These are phyloP conservation scores for Neospora caninum DNA, from an alignment of 169 alveolate genomes.

Conservation along the genomic window DNA sequence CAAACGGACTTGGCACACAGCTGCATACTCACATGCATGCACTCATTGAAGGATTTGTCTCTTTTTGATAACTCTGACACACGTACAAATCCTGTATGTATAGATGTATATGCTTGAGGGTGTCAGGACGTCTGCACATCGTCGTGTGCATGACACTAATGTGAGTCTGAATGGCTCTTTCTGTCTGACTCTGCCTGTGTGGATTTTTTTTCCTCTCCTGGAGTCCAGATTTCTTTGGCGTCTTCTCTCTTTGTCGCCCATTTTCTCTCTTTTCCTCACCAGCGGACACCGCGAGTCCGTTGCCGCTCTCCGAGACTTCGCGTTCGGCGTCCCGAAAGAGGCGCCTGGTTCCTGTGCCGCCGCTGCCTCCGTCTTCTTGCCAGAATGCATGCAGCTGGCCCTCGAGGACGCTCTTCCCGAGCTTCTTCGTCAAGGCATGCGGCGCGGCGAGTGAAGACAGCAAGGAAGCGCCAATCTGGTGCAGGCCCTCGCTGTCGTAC, in stretches of 20 bases:
- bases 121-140: too few relatives aligned
- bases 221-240: too few relatives aligned
- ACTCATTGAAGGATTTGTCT: too few relatives aligned
- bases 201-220: too few relatives aligned
- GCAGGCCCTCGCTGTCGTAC: conserved; percentile 25
- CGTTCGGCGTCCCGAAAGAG: not conserved
- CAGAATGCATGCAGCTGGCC: not conserved
- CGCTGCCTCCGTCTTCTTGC: not conserved
- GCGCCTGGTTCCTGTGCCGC: not conserved
- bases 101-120: too few relatives aligned
- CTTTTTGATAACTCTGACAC: too few relatives aligned
- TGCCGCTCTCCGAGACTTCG: not conserved
- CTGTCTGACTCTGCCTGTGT: too few relatives aligned
- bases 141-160: too few relatives aligned
- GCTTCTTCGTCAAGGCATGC: not conserved
- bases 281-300: not conserved
- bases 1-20: too few relatives aligned
- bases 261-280: not conserved
- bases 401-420: not conserved
- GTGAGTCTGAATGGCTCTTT: too few relatives aligned
- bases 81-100: too few relatives aligned
- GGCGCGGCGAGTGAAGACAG: not conserved
- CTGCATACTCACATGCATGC: too few relatives aligned
- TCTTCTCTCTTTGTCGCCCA: not conserved
- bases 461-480: conserved; percentile 15